Base-by-base conservation (phyloP, 345 rosid species). In the Ceriops zippeliana region DNA sequence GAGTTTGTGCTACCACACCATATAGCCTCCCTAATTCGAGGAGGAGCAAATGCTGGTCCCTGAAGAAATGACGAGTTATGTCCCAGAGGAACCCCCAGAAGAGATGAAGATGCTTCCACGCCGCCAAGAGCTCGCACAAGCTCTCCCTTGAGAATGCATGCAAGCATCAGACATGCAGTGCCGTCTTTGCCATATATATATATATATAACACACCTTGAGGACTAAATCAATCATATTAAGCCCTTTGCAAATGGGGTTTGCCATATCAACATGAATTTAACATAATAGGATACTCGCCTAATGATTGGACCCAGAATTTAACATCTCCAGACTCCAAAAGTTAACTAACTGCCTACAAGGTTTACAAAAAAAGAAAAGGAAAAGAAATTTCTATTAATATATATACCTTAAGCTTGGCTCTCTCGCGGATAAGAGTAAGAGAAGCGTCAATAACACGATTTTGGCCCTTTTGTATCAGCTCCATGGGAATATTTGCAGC, bases 1-100 rank as follows among this genome's bases (percentile, higher is more conserved):
- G 99, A 87, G 75, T 95, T 95, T 1, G 98, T 95, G 83, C 99
- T 95, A 61, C 89, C 99, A 76, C 99, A 95, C 99, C 99, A 95
- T 65, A 95, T 95, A 46, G 98, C 99, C 78, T 95, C 99, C 59
- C 99, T 79, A 51, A 95, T 95, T 49, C 99, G 84, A 58, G 99
- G 99, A 67, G 98, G 97, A 59, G 99, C 96, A 79, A 95, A 95
- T 1, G 98, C 99, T 0, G 99, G 98, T 19, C 99, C 99, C 75
- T 95, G 99, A 84, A 95, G 96, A 82, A 95, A 95, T 28, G 99
- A 95, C 3, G 98, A 95, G 77, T 95, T 95, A 62, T 95, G 98
- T 35, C 99, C 99, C 59, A 95, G 75, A 11, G 99, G 99, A 67
- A 95, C 98, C 51, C 99, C 98, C 31, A 95, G 89, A 74, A 95